Evolutionary conservation across 176 grass and related monocot genomes (phyloP).

Genomic region (Phragmites australis): DNA sequence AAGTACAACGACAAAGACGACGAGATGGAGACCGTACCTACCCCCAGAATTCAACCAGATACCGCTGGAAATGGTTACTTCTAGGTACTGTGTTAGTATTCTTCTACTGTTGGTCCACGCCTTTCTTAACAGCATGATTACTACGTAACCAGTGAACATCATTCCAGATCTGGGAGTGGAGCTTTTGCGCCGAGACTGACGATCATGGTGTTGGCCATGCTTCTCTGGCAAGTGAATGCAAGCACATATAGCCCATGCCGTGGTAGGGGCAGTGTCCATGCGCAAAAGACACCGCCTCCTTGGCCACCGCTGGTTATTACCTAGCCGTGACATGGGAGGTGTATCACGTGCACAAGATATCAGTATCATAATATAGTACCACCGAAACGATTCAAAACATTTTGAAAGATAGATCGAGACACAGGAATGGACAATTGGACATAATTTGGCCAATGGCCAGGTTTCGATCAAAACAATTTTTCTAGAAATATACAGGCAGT

Average conservation of each 20-base stretch:
- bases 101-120: slow-evolving; percentile 17
- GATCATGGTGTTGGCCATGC: slow-evolving; percentile 14
- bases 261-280: not conserved
- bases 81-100: not conserved
- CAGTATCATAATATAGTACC: not conserved
- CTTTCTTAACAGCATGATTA: slow-evolving; percentile 21
- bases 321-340: not conserved
- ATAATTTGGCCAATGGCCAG: not conserved
- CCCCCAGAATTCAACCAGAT: slow-evolving; percentile 6
- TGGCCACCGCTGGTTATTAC: slow-evolving; percentile 9
- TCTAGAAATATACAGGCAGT: not conserved
- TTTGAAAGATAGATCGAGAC: slow-evolving; percentile 41
- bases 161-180: slow-evolving; percentile 27
- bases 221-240: slow-evolving; percentile 47
- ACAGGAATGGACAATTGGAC: slow-evolving; percentile 20
- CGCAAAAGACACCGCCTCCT: not conserved
- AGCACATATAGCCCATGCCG: slow-evolving; percentile 22
- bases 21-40: slow-evolving; percentile 6
- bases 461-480: not conserved
- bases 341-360: slow-evolving; percentile 29
- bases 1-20: not conserved
- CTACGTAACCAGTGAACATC: slow-evolving; percentile 3
- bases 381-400: slow-evolving; percentile 36
- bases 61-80: slow-evolving; percentile 27
- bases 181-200: slow-evolving; percentile 2